Conservation (phyloP, 2,329 filamentous ascomycete genomes). For the Arachnomyces sp. region DNA sequence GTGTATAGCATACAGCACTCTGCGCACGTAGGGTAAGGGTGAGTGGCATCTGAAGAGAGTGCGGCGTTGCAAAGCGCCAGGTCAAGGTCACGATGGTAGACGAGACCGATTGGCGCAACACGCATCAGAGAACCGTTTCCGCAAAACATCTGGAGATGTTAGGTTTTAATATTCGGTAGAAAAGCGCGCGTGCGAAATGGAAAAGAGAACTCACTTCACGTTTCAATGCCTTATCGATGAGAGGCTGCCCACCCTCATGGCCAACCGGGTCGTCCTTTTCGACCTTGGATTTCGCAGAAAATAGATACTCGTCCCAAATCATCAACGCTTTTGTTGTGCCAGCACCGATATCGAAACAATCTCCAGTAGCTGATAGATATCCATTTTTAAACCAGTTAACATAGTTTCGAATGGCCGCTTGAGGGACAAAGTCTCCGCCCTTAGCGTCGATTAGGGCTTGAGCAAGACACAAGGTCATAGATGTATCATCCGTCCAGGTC, state of each 20-base stretch:
- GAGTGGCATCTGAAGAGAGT: constrained; percentile 26
- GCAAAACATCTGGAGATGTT: constrained; percentile 12
- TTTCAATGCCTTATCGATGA: constrained; percentile 13
- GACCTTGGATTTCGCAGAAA: constrained; percentile 1
- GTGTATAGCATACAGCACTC: constrained; percentile 36
- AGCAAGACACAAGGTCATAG: constrained; percentile 37
- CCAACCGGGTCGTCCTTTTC: constrained; percentile 1
- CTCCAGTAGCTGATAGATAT: constrained; percentile 27
- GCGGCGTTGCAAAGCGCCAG: constrained; percentile 20
- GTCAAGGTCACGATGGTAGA: constrained; percentile 17
- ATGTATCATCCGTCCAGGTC: constrained; percentile 37
- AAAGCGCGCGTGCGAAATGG: not conserved
- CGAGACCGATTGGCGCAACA: constrained; percentile 30
- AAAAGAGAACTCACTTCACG: constrained; percentile 9
- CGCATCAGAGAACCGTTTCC: constrained; percentile 40
- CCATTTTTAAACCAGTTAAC: constrained; percentile 29
- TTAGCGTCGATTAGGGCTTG: constrained; percentile 28
- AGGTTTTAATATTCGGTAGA: not conserved
- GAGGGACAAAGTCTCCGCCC: constrained; percentile 21
- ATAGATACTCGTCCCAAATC: constrained; percentile 21
- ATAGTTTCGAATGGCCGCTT: constrained; percentile 27
- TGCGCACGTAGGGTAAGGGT: constrained; percentile 30
- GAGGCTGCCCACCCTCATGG: constrained; percentile 12
- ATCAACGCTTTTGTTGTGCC: constrained; percentile 24
- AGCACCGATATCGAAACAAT: constrained; percentile 33